A percentile compares a stretch with the other conserved stretches of the same genome.
These are phyloP conservation scores for Tardiomyces blankii DNA, from an alignment of 1,139 yeast genomes.

Conservation along the genomic window DNA sequence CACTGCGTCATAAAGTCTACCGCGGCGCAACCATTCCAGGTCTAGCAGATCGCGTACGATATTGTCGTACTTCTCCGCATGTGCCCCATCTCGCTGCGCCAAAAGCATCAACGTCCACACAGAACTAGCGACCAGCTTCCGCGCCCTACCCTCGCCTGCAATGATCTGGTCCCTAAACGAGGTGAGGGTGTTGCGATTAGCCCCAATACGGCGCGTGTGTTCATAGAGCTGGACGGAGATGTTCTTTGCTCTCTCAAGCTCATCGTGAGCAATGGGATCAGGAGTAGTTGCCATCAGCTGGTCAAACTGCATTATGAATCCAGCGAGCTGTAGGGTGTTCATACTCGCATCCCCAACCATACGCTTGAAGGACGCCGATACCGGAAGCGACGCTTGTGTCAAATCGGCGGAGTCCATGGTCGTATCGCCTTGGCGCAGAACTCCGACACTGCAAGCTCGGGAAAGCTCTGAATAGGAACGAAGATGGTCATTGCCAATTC, in stretches of 20 bases:
- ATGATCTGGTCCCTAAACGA: background rate
- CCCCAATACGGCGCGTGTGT: slow-evolving; percentile 4
- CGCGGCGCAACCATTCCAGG: slow-evolving; percentile 17
- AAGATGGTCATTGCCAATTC: background rate
- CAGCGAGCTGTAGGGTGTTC: slow-evolving; percentile 22
- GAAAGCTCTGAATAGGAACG: background rate
- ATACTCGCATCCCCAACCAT: slow-evolving; percentile 19
- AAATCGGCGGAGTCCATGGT: background rate
- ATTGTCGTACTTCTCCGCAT: slow-evolving; percentile 5
- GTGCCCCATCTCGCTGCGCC: background rate
- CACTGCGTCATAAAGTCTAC: slow-evolving; percentile 6
- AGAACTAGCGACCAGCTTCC: slow-evolving; percentile 4
- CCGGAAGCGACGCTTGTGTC: background rate
- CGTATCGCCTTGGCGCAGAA: slow-evolving; percentile 2
- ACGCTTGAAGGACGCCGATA: slow-evolving; percentile 7
- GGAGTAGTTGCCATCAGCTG: slow-evolving; percentile 6
- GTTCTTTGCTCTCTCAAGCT: background rate
- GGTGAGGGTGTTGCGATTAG: background rate
- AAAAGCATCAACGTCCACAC: slow-evolving; percentile 5
- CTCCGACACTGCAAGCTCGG: background rate
- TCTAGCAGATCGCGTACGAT: slow-evolving; percentile 16
- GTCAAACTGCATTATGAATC: slow-evolving; percentile 17
- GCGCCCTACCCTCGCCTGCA: slow-evolving; percentile 5
- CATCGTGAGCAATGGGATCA: background rate
- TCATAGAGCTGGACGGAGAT: slow-evolving; percentile 11